Evolutionary conservation across 768 basidiomycete species (phyloP).

Genomic region (Phaeotremella fagi): DNA sequence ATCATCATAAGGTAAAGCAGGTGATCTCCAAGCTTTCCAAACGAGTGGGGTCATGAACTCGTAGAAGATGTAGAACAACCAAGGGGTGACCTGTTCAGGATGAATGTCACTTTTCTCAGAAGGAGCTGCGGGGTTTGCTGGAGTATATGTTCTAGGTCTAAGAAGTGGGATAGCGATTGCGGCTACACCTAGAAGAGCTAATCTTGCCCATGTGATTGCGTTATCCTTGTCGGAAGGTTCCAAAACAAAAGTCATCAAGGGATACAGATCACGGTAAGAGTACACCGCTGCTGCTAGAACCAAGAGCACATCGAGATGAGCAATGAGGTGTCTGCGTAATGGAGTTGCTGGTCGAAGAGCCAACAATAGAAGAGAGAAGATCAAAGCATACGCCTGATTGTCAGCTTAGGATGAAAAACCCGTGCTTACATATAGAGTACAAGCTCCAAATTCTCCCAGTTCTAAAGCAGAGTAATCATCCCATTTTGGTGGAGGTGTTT

Average conservation of each 20-base stretch:
- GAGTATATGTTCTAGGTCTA: slow-evolving; percentile 58
- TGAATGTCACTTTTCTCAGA: slow-evolving; percentile 31
- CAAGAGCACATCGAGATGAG: slow-evolving; percentile 55
- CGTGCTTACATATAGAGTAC: slow-evolving; percentile 48
- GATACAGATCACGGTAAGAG: slow-evolving; percentile 59
- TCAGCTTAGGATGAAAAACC: neutral
- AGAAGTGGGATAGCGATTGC: slow-evolving; percentile 57
- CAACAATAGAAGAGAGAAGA: slow-evolving; percentile 52
- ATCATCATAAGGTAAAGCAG: slow-evolving; percentile 45
- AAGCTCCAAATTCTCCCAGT: slow-evolving; percentile 45
- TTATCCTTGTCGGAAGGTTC: slow-evolving; percentile 52
- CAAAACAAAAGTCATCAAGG: slow-evolving; percentile 57
- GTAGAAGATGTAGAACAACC: slow-evolving; percentile 53
- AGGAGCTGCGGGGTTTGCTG: slow-evolving; percentile 53
- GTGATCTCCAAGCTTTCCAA: slow-evolving; percentile 40
- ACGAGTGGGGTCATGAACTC: slow-evolving; percentile 56
- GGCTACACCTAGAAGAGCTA: slow-evolving; percentile 53
- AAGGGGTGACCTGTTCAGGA: slow-evolving; percentile 56
- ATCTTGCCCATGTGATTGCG: slow-evolving; percentile 56
- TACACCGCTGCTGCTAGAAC: slow-evolving; percentile 55
- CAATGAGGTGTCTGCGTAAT: slow-evolving; percentile 50
- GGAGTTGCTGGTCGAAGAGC: slow-evolving; percentile 47
- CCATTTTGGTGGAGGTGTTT: slow-evolving; percentile 35
- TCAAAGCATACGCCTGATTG: slow-evolving; percentile 52
- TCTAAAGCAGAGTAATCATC: slow-evolving; percentile 41